Evolutionary conservation across 805 yeast genomes (phyloP), one percentile per base, ranked within the genome.

Genomic region (Sugiyamaella marilandica): DNA sequence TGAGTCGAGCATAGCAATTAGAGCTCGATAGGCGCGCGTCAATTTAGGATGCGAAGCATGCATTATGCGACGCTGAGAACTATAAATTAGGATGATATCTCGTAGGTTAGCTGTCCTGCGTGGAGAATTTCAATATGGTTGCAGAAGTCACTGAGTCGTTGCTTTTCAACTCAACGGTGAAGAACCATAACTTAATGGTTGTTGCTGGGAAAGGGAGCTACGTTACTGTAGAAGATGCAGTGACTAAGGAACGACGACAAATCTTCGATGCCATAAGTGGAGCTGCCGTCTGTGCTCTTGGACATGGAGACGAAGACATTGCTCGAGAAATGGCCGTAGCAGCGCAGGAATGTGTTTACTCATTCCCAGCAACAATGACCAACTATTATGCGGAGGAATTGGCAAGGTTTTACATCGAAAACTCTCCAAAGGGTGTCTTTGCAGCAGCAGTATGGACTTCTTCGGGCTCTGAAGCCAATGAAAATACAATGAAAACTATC

Each of bases 391-490:
- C 55, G n/a, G 52, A 48, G 32, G 53, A 52, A 13, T 36, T 52
- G 11, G 55, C 55, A 10, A 51, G 49, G 31, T 43, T 52, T 18
- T 48, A 48, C 14, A 44, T 52, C 10, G 45, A 51, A 35, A 52
- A 49, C 35, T 52, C 55, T 29, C 49, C 49, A 14, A 18, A 26
- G 11, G 53, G 49, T 11, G 55, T 51, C 16, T 52, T 52, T 24
- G 13, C 53, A 1, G 47, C 53, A 3, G 55, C 55, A 2, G 10
- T 49, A 18, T 52, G 49, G 14, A 45, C 50, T 33, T 32, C 34
- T 56, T 78, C 84, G 1, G 87, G 87, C 53, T 77, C 84, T 31
- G 85, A 81, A 63, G 82, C 84, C 46, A 80, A 79, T 58, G 85
- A 81, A 60, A 81, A 81, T 48, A 83, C 83, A n/a, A 65, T 81